Evolutionary conservation across 345 rosid genomes (phyloP), one percentile per base, ranked within the genome.

Genomic region (Chamaenerion angustifolium): DNA sequence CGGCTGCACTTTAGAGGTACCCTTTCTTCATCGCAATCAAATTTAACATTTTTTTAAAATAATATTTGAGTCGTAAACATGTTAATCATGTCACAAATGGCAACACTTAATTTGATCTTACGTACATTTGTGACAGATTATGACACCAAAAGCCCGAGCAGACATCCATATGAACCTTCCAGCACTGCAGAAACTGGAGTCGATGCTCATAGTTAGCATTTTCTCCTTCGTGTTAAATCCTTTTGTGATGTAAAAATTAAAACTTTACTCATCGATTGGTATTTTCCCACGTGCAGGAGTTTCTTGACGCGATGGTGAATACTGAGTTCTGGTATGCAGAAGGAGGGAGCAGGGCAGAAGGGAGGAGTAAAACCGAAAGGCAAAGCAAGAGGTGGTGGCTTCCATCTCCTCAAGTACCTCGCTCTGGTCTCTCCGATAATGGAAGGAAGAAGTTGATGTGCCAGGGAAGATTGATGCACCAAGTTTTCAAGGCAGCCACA

Each of bases 301-400:
- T 69, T 0, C 67, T 86, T 59, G 95, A 92, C 64, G 80, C 87
- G 35, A 86, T 92, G 96, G 89, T 78, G 52, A 70, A 68, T 53
- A 80, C 82, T 10, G 96, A 92, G 56, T 87, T 87, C 68, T 92
- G 89, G 94, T 92, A 92, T 68, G 66, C 75, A 1, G 96, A 92
- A 70, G 78, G 74, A 11, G 94, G 89, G 47, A 80, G 93, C 57
- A 68, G 78, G 31, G 82, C 93, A 27, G 95, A 86, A 57, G 95
- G 98, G 57, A 83, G 78, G 62, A 76, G 56, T 64, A 78, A 75
- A 66, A 74, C 71, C 40, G 62, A 78, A 45, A 82, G 66, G 54
- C 87, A 80, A 61, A 82, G 89, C 72, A 82, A 82, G 74, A 68
- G 86, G 56, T 92, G 98, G 96, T 92, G 98, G 98, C 95, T 92